Base-by-base conservation (phyloP, 805 yeast species). In the Brettanomyces sp. region DNA sequence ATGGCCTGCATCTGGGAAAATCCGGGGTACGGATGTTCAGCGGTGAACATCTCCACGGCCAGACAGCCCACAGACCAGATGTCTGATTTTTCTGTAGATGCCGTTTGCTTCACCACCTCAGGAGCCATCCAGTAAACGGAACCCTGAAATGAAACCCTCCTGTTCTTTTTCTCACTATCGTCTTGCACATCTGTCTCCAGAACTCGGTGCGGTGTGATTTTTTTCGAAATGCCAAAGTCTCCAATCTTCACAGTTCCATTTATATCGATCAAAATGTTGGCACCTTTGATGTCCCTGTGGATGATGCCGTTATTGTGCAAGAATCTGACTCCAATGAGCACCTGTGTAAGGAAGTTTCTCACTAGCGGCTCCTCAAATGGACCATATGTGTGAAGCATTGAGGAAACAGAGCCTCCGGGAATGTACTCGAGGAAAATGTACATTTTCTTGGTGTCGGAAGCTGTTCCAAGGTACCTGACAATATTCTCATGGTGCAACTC, bases 101-200 rank as follows among this genome's bases (percentile, higher is more conserved):
- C 86, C 2, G 86, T 82, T 58, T 90, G 97, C 56, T 89, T 87
- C 14, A 93, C 98, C 7, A 93, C 98, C 61, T 93, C 99, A 0
- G 99, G 99, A 0, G 99, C 98, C 99, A 93, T 93, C 98, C 99
- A 93, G 59, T 83, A 93, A 0, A 91, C 89, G 0, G 96, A 87
- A 0, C 99, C 99, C 64, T 91, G 97, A 45, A 88, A 66, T 0
- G 96, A 88, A 2, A 86, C 90, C 39, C 97, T 75, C 52, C 76
- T 77, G 39, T 64, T 63, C 64, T 64, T 70, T 39, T 36, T 34
- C 67, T 56, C 72, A 49, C 55, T 72, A 73, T 42, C 72, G 67
- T 33, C 85, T 1, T 18, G 47, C 3, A 33, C 35, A 3, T 39
- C 49, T 11, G 33, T 40, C 3, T 41, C 44, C 3, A 45, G 52